Evolutionary conservation across 352 stramenopile species (phyloP).

Genomic region (Phytophthora pinifolia): DNA sequence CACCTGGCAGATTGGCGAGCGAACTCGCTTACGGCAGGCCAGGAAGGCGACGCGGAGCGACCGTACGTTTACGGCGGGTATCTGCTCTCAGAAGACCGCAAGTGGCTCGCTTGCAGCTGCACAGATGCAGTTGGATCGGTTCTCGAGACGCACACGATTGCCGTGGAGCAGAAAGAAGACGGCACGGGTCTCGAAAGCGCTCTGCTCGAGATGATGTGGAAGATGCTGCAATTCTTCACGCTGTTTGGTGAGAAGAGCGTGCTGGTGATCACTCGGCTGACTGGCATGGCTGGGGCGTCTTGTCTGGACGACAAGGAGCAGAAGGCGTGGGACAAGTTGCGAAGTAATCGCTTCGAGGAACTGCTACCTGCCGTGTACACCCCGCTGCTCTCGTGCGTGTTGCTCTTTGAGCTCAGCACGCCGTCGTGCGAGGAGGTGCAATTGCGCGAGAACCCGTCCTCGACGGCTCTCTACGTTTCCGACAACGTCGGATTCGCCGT

Average conservation of each 20-base stretch:
- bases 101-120: constrained; percentile 61
- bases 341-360: constrained; percentile 27
- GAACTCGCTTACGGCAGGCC: constrained; percentile 2
- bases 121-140: constrained; percentile 62
- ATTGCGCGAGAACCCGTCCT: constrained; percentile 39
- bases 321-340: constrained; percentile 40
- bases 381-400: constrained; percentile 37
- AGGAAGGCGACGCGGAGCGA: constrained; percentile 13
- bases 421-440: constrained; percentile 41
- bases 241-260: constrained; percentile 55
- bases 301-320: constrained; percentile 36
- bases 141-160: constrained; percentile 54
- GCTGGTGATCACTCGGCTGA: constrained; percentile 49
- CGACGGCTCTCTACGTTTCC: constrained; percentile 30
- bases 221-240: constrained; percentile 54
- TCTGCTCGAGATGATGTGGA: constrained; percentile 45
- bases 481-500: constrained; percentile 43
- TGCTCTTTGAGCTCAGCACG: constrained; percentile 43
- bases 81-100: constrained; percentile 47
- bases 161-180: constrained; percentile 21
- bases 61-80: constrained; percentile 58
- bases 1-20: constrained; percentile 47
- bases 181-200: constrained; percentile 30
- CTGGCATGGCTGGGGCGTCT: constrained; percentile 13
- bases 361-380: constrained; percentile 38